Base-by-base conservation (phyloP, 2,329 filamentous ascomycete species). In the Diaporthe sp. region DNA sequence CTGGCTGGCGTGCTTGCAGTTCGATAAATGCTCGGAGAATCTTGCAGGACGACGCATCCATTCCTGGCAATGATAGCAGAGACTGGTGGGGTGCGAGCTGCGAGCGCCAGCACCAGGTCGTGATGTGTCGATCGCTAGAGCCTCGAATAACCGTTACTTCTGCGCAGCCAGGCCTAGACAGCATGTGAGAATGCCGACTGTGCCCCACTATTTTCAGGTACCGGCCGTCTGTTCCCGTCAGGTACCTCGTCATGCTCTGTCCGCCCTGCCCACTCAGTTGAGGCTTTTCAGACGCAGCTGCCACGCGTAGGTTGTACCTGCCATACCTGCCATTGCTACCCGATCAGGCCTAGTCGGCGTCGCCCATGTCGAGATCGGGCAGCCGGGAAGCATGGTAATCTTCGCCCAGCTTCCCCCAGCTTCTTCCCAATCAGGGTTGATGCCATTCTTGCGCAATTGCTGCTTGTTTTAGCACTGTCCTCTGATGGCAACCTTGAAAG, bases 181-280 rank as follows among this genome's bases (percentile, higher is more conserved):
- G 25, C 58, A 73, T 73, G 47, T 65, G 58, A 53, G 34, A 55
- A 55, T 44, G 57, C 34, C 51, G 31, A 6, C 42, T 47, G 20
- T 34, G 51, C 71, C 51, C 71, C 71, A 65, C 71, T 73, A 73
- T 65, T 73, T 68, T 55, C 71, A 73, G 71, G 71, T 73, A 73
- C 71, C 71, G 71, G 71, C 34, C 71, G 71, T 42, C 57, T 55
- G 47, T 65, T 73, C 71, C 71, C 58, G 71, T n/a, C 47, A 73
- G 58, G 58, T 44, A 73, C 71, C 47, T 31, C 28, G 34, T 60
- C 42, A 42, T 61, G 51, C 39, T 55, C 42, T 49, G 42, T 47
- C 39, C 25, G 15, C n/a, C 42, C 13, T 44, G 67, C 28, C 67
- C 67, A 49, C 44, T 22, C 44, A 47, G 44, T 60, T n/a, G 53